Percentiles rank a stretch among this genome's conserved stretches.
Evolutionary conservation across 2,329 filamentous ascomycete genomes (phyloP).

Genomic region (Xylaria sp.): DNA sequence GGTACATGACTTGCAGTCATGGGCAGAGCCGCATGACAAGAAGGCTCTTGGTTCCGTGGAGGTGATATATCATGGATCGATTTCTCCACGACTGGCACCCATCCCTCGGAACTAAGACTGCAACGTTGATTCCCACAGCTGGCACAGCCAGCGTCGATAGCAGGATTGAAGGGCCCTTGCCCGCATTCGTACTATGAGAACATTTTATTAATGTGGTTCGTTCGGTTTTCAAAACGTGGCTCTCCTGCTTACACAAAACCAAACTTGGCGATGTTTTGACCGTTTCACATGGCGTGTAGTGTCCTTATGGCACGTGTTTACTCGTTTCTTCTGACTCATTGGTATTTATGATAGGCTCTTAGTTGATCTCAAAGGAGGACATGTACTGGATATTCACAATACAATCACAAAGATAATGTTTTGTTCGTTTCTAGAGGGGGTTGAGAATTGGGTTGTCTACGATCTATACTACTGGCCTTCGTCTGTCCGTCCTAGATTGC

Average conservation of each 20-base stretch:
- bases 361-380: conserved; percentile 1
- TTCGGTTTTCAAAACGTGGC: background rate
- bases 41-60: background rate
- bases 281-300: background rate
- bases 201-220: conserved; percentile 9
- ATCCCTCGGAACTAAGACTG: background rate
- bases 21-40: conserved; percentile 20
- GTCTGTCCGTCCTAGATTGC: background rate
- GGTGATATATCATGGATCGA: conserved; percentile 18
- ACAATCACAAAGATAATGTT: conserved; percentile 12
- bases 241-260: conserved; percentile 28
- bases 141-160: background rate
- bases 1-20: conserved; percentile 7
- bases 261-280: background rate
- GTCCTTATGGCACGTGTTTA: background rate
- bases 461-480: conserved; percentile 23
- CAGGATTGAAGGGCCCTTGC: conserved; percentile 8
- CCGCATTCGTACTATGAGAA: conserved; percentile 15
- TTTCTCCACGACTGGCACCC: conserved; percentile 1
- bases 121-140: conserved; percentile 5
- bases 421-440: background rate
- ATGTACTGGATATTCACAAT: conserved; percentile 16
- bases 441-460: conserved; percentile 22
- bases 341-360: background rate
- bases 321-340: conserved; percentile 20